These are phyloP conservation scores for Priceomyces medius DNA, from an alignment of 805 yeast genomes.

Conservation along the genomic window DNA sequence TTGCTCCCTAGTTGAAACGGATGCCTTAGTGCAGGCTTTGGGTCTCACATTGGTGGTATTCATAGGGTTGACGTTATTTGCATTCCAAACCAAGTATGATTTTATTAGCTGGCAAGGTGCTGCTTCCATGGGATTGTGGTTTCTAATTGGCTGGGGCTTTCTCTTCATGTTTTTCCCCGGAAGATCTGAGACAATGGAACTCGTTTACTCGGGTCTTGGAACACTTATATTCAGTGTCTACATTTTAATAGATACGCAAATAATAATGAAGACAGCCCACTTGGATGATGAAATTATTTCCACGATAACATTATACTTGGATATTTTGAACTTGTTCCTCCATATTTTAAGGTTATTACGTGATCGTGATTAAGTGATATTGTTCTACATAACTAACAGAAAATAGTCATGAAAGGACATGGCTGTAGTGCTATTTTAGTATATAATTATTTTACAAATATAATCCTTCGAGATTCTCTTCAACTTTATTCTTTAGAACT, in stretches of 20 bases:
- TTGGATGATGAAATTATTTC: conserved; percentile 87
- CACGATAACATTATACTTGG: conserved; percentile 75
- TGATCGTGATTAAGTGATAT: conserved; percentile 14
- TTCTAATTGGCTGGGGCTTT: conserved; percentile 69
- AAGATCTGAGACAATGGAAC: conserved; percentile 53
- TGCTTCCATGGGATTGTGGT: conserved; percentile 56
- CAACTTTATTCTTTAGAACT: conserved; percentile 93
- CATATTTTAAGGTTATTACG: conserved; percentile 67
- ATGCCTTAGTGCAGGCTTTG: conserved; percentile 67
- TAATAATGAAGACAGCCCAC: conserved; percentile 68
- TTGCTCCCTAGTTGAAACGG: conserved; percentile 61
- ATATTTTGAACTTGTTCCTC: conserved; percentile 76
- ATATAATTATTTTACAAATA: conserved; percentile 51
- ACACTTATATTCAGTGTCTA: conserved; percentile 72
- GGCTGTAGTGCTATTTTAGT: not conserved
- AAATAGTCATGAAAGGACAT: not conserved
- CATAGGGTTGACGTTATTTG: conserved; percentile 72
- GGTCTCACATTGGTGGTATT: conserved; percentile 68
- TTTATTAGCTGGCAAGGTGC: conserved; percentile 66
- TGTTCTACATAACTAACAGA: not conserved
- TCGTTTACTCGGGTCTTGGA: conserved; percentile 69
- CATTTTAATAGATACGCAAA: conserved; percentile 78
- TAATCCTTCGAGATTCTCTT: conserved; percentile 92
- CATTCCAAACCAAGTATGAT: conserved; percentile 76
- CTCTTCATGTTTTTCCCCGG: conserved; percentile 59